Evolutionary conservation across 495 filamentous ascomycete species (phyloP).

Genomic region (Pyrenopolyporus hunteri): DNA sequence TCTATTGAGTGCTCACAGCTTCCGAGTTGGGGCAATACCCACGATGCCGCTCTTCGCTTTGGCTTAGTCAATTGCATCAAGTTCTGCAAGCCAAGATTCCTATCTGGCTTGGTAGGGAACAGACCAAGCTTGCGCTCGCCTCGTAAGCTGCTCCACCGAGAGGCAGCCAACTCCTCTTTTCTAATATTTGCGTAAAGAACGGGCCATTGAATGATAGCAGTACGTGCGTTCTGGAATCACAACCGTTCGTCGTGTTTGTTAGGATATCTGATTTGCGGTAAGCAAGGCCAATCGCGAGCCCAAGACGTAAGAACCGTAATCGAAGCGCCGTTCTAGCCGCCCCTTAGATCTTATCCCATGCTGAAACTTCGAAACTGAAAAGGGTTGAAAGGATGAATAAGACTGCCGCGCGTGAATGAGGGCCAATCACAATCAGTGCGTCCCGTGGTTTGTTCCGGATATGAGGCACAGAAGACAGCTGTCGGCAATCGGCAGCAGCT

Average conservation of each 20-base stretch:
- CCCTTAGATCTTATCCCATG: not conserved
- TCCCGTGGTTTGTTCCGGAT: slow-evolving; percentile 8
- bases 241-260: not conserved
- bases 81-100: slow-evolving; percentile 16
- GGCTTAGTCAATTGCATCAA: slow-evolving; percentile 19
- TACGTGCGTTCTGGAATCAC: not conserved
- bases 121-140: slow-evolving; percentile 5
- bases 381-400: not conserved
- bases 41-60: slow-evolving; percentile 6
- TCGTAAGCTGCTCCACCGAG: slow-evolving; percentile 26
- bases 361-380: not conserved
- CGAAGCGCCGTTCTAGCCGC: not conserved
- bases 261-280: slow-evolving; percentile 3
- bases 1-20: slow-evolving; percentile 1
- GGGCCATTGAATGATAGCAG: too few species aligned
- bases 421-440: slow-evolving; percentile 26
- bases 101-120: slow-evolving; percentile 8
- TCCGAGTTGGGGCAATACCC: slow-evolving; percentile 7
- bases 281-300: not conserved
- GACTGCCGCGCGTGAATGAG: slow-evolving; percentile 37
- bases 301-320: not conserved
- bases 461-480: slow-evolving; percentile 6
- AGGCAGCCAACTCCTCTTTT: not conserved
- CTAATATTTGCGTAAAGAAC: not conserved
- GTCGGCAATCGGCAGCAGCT: slow-evolving; percentile 2